These are phyloP conservation scores for Hanseniaspora guilliermondii DNA, from an alignment of 805 yeast species.

Conservation along the genomic window DNA sequence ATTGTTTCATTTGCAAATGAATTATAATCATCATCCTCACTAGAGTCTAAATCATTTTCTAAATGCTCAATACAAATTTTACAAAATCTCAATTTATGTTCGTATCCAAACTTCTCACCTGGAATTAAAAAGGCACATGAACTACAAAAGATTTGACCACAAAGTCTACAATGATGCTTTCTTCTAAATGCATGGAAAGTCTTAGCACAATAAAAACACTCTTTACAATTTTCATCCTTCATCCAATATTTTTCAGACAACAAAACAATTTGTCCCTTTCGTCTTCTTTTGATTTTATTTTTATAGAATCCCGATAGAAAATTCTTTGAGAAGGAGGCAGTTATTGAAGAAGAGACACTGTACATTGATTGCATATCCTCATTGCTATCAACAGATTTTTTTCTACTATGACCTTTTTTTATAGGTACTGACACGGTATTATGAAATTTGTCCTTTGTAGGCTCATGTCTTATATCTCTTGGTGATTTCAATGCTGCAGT, in stretches of 20 bases:
- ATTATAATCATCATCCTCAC: conserved; percentile 39
- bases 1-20: conserved; percentile 11
- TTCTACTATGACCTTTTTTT: neutral
- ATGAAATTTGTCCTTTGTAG: neutral
- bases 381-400: conserved; percentile 18
- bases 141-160: conserved; percentile 90
- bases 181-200: conserved; percentile 76
- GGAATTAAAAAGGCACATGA: conserved; percentile 63
- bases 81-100: conserved; percentile 67
- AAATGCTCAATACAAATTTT: conserved; percentile 52
- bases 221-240: conserved; percentile 84
- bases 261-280: conserved; percentile 16
- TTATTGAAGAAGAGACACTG: conserved; percentile 31
- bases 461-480: neutral
- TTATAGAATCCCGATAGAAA: conserved; percentile 33
- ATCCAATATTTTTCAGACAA: conserved; percentile 74
- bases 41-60: conserved; percentile 47
- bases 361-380: conserved; percentile 28
- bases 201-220: conserved; percentile 72
- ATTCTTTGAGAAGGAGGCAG: conserved; percentile 33
- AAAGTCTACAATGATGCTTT: conserved; percentile 87
- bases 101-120: conserved; percentile 50
- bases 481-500: neutral
- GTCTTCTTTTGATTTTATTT: conserved; percentile 19
- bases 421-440: neutral